These are phyloP conservation scores for Abelmoschus esculentus DNA, from an alignment of 345 rosid genomes.

Conservation along the genomic window DNA sequence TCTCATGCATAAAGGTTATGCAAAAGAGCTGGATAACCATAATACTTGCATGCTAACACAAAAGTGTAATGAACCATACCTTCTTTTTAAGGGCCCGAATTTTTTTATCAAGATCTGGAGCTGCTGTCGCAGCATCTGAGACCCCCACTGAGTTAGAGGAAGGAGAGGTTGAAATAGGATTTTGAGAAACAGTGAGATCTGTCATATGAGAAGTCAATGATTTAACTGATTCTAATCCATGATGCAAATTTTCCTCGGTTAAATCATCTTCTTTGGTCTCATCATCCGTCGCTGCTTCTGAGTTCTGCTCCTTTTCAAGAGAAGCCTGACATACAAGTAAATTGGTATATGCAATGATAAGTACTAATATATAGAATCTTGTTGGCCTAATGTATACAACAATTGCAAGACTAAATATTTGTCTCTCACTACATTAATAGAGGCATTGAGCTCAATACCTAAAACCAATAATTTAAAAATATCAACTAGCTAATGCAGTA, in stretches of 20 bases:
- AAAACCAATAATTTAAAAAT: no score
- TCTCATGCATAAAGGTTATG: background rate
- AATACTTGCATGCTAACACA: no score
- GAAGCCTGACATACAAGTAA: constrained; percentile 45
- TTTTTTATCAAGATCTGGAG: constrained; percentile 66
- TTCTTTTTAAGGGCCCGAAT: constrained; percentile 86
- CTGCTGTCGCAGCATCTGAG: constrained; percentile 27
- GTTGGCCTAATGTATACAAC: background rate
- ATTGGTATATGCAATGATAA: background rate
- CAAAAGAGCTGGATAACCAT: background rate
- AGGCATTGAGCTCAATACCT: background rate
- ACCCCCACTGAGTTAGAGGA: constrained; percentile 33
- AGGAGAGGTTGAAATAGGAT: constrained; percentile 20
- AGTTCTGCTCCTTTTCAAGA: constrained; percentile 50
- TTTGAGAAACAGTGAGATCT: constrained; percentile 53
- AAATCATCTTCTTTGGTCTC: constrained; percentile 31
- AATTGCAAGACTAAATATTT: background rate
- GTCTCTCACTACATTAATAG: background rate
- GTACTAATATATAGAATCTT: background rate
- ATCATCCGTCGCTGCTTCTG: constrained; percentile 28
- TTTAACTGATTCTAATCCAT: constrained; percentile 25
- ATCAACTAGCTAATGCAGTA: background rate
- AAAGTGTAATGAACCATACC: constrained; percentile 32
- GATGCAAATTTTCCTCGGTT: background rate
- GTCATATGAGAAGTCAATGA: constrained; percentile 60